phyloP scores from a whole-genome alignment of 306 rosid genomes.

The Alnus glutinosa region DNA sequence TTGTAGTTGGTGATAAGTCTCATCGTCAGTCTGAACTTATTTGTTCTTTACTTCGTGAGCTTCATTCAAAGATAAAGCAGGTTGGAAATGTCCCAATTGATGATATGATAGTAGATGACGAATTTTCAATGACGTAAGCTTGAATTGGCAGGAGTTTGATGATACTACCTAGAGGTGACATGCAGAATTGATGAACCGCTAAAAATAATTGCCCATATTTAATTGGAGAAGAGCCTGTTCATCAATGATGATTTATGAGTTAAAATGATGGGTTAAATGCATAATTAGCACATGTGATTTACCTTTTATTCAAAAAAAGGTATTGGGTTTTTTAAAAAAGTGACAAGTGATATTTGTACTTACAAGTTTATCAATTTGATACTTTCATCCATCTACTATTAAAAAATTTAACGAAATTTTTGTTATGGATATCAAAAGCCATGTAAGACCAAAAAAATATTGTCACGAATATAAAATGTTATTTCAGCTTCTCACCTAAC shows the following conservation, averaged over 20 bases:
- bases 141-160: background rate
- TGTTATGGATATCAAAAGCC: too few relatives aligned
- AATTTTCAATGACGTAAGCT: background rate
- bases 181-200: background rate
- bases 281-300: too few relatives aligned
- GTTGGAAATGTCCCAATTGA: constrained; percentile 10
- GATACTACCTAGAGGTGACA: background rate
- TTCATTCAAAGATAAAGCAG: constrained; percentile 46
- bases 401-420: too few relatives aligned
- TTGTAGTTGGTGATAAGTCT: constrained; percentile 45
- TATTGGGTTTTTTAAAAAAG: too few relatives aligned
- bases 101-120: constrained; percentile 24
- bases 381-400: too few relatives aligned
- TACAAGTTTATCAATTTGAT: too few relatives aligned
- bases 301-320: too few relatives aligned
- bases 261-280: background rate
- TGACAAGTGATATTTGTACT: too few relatives aligned
- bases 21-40: constrained; percentile 28
- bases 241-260: background rate
- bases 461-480: too few relatives aligned
- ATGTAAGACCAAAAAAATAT: too few relatives aligned
- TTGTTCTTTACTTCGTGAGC: constrained; percentile 36
- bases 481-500: too few relatives aligned
- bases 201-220: background rate
- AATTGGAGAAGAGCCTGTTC: background rate